Evolutionary conservation across 78 protist genomes (phyloP), one percentile per base, ranked within the genome.

Genomic region (Pelomyxa schiedti): DNA sequence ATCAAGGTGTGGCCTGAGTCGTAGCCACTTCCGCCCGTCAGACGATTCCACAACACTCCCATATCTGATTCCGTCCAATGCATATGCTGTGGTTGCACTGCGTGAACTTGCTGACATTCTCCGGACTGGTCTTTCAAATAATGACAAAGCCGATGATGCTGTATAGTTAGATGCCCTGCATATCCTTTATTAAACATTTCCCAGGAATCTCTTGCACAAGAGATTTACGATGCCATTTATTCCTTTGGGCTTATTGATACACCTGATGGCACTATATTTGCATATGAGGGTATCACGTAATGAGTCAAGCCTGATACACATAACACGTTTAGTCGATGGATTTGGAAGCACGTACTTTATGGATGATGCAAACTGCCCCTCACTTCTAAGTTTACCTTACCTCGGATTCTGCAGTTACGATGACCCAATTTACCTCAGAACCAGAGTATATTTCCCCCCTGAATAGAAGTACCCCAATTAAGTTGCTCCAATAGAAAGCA

Each of bases 361-460:
- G 75, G 88, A 83, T 43, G 88, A 83, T 16, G 88, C 88, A 2
- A 78, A 83, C 67, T 42, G 76, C 28, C 88, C 88, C 41, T 64
- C 76, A 8, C 80, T 83, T 2, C 72, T 83, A 43, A 7, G 79
- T 1, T 66, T 78, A 3, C 88, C 88, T 3, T 83, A 77, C 36
- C 4, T 83, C 39, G 83, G 77, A 16, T 83, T 24, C 73, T 4
- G 47, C 3, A 0, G 43, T 8, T 9, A 3, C 24, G 16, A 8
- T 29, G 73, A 69, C 38, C 73, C 73, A 3, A 26, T n/a, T 32
- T 69, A 69, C 73, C 30, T n/a, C 37, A 8, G 73, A 7, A 69
- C 73, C 5, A 3, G 73, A 5, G 42, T 26, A 4, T n/a, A n/a
- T 37, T 4, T n/a, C 73, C 3, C 36, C 5, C 41, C 4, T 65